These are phyloP conservation scores for Peronospora farinosa DNA, from an alignment of 352 stramenopile species.

Conservation along the genomic window DNA sequence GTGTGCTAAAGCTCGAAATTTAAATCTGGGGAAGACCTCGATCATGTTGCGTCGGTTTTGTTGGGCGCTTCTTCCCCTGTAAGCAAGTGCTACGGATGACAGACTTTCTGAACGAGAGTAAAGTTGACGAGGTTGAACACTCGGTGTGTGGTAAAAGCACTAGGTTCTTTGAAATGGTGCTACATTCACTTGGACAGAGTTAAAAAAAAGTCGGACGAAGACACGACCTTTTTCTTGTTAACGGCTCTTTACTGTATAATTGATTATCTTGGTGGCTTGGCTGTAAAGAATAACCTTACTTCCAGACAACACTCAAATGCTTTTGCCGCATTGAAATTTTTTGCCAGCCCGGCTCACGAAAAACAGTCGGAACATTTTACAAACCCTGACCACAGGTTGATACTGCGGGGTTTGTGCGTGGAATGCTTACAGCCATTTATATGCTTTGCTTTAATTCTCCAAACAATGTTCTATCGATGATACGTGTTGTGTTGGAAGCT, in stretches of 20 bases:
- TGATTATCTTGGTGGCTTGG: constrained; percentile 30
- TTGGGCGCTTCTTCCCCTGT: constrained; percentile 45
- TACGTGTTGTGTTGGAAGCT: constrained; percentile 24
- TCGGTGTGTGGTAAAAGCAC: constrained; percentile 2
- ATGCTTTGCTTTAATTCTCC: constrained; percentile 55
- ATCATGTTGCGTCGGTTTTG: constrained; percentile 36
- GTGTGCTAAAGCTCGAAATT: constrained; percentile 44
- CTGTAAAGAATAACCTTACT: constrained; percentile 10
- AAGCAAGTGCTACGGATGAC: constrained; percentile 38
- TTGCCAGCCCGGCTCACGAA: constrained; percentile 27
- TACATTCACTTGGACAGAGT: constrained; percentile 36
- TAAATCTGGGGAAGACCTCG: constrained; percentile 27
- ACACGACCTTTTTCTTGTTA: constrained; percentile 31
- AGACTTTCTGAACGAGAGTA: constrained; percentile 56
- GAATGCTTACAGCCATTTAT: constrained; percentile 43
- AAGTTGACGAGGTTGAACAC: constrained; percentile 18
- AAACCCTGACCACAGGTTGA: constrained; percentile 11
- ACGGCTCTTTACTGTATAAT: constrained; percentile 39
- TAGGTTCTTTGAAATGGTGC: constrained; percentile 36
- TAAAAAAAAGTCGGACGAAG: constrained; percentile 25
- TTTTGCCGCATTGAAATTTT: constrained; percentile 31
- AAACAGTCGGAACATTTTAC: constrained; percentile 11
- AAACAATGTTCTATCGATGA: constrained; percentile 34
- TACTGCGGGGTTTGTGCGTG: constrained; percentile 36
- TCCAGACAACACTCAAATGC: constrained; percentile 25